A percentile compares a stretch with the other conserved stretches of the same genome.
These are phyloP conservation scores for Ajuga reptans DNA, from an alignment of 305 asterid genomes.

Conservation along the genomic window DNA sequence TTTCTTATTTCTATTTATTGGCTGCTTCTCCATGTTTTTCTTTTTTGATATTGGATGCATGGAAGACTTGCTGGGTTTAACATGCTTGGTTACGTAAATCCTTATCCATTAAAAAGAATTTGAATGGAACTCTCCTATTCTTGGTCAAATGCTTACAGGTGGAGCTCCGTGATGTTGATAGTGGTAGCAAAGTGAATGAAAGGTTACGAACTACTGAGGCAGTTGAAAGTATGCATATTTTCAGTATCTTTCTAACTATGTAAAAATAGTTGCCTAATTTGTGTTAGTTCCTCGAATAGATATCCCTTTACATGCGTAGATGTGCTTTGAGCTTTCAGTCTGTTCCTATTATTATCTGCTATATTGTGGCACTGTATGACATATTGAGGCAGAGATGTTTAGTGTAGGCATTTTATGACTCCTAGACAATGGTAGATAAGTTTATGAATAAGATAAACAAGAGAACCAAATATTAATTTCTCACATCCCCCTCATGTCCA, in stretches of 20 bases:
- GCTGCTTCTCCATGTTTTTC: background rate
- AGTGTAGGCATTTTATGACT: background rate
- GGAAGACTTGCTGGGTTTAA: background rate
- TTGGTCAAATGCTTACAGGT: conserved; percentile 47
- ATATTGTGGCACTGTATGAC: background rate
- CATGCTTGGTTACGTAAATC: background rate
- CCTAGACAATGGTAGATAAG: background rate
- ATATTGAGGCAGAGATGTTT: background rate
- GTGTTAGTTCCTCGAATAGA: background rate
- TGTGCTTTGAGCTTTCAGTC: background rate
- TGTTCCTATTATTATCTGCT: background rate
- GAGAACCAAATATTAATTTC: background rate
- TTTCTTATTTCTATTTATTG: background rate
- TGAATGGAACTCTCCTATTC: background rate
- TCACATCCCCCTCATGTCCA: background rate
- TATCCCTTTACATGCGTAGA: background rate
- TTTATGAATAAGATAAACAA: background rate
- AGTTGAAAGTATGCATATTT: conserved; percentile 60
- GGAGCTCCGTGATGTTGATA: conserved; percentile 90
- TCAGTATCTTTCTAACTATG: conserved; percentile 9
- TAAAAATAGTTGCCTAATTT: conserved; percentile 1
- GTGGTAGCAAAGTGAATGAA: conserved; percentile 79
- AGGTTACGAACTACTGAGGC: conserved; percentile 84
- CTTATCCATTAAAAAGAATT: background rate
- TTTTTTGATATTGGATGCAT: conserved; percentile 7